A percentile compares a stretch with the other conserved stretches of the same genome.
Conservation (phyloP, 2,329 filamentous ascomycete species). For the Fusarium musae region DNA sequence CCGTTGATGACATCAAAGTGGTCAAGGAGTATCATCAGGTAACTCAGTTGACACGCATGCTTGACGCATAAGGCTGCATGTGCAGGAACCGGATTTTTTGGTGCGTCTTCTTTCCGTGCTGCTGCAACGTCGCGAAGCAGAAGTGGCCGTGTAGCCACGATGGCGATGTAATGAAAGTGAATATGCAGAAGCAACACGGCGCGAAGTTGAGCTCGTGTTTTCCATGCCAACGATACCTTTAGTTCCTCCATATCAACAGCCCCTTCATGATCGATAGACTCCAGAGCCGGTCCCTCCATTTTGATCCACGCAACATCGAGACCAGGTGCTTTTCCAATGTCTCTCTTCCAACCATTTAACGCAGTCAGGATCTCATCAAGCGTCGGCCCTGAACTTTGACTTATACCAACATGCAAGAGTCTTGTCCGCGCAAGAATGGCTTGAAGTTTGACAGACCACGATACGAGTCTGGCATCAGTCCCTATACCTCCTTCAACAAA, state of each 20-base stretch:
- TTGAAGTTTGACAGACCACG: slow-evolving; percentile 48
- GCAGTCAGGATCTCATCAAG: slow-evolving; percentile 21
- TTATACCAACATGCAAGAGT: slow-evolving; percentile 26
- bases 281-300: neutral
- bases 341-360: slow-evolving; percentile 19
- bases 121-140: slow-evolving; percentile 41
- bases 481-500: slow-evolving; percentile 45
- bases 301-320: slow-evolving; percentile 31
- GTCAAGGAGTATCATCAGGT: slow-evolving; percentile 48
- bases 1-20: slow-evolving; percentile 49
- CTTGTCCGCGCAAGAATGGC: slow-evolving; percentile 44
- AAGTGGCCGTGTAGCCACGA: slow-evolving; percentile 48
- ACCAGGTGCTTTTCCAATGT: slow-evolving; percentile 27
- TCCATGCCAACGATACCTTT: slow-evolving; percentile 43
- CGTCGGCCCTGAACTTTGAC: slow-evolving; percentile 12
- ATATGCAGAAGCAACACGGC: slow-evolving; percentile 47
- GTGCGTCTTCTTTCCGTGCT: slow-evolving; percentile 2
- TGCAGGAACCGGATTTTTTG: neutral
- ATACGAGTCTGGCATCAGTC: slow-evolving; percentile 45
- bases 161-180: slow-evolving; percentile 48
- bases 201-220: slow-evolving; percentile 43
- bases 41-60: slow-evolving; percentile 48
- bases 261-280: slow-evolving; percentile 3
- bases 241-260: slow-evolving; percentile 45
- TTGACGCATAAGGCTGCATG: slow-evolving; percentile 31